Evolutionary conservation across 805 yeast species (phyloP).

Genomic region (Metschnikowia hibisci): DNA sequence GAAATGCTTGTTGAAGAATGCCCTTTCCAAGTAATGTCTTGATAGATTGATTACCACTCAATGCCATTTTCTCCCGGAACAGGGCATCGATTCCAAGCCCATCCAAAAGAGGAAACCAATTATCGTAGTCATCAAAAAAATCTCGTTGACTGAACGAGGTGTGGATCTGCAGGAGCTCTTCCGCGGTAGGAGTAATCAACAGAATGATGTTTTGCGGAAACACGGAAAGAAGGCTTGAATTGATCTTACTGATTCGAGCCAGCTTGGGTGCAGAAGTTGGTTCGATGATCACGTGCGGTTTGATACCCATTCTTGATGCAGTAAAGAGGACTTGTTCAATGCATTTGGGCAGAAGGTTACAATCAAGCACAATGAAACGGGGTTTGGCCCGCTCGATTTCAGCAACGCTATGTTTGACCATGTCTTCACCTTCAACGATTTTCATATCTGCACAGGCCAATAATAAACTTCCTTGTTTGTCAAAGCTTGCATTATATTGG

Average conservation of each 20-base stretch:
- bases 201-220: constrained; percentile 47
- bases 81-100: constrained; percentile 45
- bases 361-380: constrained; percentile 55
- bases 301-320: constrained; percentile 6
- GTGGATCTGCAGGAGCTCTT: constrained; percentile 57
- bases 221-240: constrained; percentile 28
- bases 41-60: constrained; percentile 15
- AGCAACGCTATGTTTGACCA: constrained; percentile 31
- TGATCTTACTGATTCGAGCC: constrained; percentile 37
- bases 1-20: constrained; percentile 61
- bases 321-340: constrained; percentile 19
- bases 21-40: constrained; percentile 39
- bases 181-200: constrained; percentile 64
- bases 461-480: constrained; percentile 55
- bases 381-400: constrained; percentile 45
- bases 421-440: constrained; percentile 49
- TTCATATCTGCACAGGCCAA: constrained; percentile 85
- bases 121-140: constrained; percentile 47
- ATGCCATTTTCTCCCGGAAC: constrained; percentile 45
- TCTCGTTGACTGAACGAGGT: constrained; percentile 41
- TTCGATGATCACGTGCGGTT: constrained; percentile 50
- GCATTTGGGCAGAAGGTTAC: constrained; percentile 53
- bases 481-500: constrained; percentile 70
- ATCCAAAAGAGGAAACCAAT: constrained; percentile 77
- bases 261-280: constrained; percentile 77